These are phyloP conservation scores for Ophiocordyceps camponoti-rufipedis DNA, from an alignment of 2,329 filamentous ascomycete genomes.

Conservation along the genomic window DNA sequence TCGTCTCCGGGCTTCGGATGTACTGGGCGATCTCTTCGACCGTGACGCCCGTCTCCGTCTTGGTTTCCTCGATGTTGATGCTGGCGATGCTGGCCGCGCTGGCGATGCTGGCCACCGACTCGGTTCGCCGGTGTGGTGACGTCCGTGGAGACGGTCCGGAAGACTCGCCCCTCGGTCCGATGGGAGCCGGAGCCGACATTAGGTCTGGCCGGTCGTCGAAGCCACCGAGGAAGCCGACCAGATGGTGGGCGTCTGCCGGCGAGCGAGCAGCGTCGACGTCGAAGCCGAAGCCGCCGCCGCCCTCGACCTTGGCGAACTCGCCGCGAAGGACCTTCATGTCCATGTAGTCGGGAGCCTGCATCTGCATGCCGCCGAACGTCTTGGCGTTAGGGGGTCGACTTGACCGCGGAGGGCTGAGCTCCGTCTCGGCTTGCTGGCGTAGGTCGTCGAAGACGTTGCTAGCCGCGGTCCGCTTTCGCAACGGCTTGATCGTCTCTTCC, in stretches of 20 bases:
- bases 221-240: slow-evolving; percentile 21
- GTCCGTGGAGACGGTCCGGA: slow-evolving; percentile 6
- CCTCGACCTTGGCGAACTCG: slow-evolving; percentile 23
- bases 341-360: slow-evolving; percentile 39
- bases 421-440: slow-evolving; percentile 35
- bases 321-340: slow-evolving; percentile 28
- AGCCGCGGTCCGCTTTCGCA: slow-evolving; percentile 21
- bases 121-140: slow-evolving; percentile 33
- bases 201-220: slow-evolving; percentile 26
- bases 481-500: slow-evolving; percentile 47
- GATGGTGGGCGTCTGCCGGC: slow-evolving; percentile 31
- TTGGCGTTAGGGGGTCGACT: slow-evolving; percentile 26
- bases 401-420: slow-evolving; percentile 37
- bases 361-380: slow-evolving; percentile 27
- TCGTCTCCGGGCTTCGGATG: slow-evolving; percentile 53
- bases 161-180: slow-evolving; percentile 2
- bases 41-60: slow-evolving; percentile 68
- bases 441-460: slow-evolving; percentile 40
- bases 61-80: slow-evolving; percentile 46
- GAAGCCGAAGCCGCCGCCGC: slow-evolving; percentile 10
- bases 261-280: slow-evolving; percentile 22
- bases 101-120: slow-evolving; percentile 38
- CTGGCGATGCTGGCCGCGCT: slow-evolving; percentile 41
- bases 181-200: slow-evolving; percentile 4
- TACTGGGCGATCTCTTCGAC: slow-evolving; percentile 65